Conservation (phyloP, 2,329 filamentous ascomycete genomes). For the Talaromyces pinophilus region DNA sequence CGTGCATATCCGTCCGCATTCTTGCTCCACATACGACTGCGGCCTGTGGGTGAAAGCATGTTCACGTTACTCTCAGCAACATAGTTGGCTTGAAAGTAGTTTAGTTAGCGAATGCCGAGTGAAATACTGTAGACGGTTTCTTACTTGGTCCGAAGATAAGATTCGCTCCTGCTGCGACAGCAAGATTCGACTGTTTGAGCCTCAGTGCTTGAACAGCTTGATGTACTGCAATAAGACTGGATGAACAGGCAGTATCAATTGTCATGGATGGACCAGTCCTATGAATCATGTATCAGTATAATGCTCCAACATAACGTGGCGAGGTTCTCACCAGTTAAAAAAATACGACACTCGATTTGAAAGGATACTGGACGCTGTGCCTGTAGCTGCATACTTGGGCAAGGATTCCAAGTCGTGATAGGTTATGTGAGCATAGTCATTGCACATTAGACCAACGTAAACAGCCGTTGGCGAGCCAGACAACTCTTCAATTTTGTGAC, state of each 20-base stretch:
- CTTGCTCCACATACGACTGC: constrained; percentile 53
- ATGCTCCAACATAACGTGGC: not conserved
- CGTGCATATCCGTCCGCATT: constrained; percentile 53
- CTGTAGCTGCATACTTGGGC: constrained; percentile 28
- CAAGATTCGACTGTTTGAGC: constrained; percentile 31
- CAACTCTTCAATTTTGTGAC: constrained; percentile 26
- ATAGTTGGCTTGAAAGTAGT: constrained; percentile 12
- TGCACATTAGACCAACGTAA: constrained; percentile 30
- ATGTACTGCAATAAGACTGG: constrained; percentile 42
- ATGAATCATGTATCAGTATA: not conserved
- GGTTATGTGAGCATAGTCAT: constrained; percentile 30
- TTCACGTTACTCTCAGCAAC: constrained; percentile 30
- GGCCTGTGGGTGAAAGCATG: constrained; percentile 56
- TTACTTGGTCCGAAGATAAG: constrained; percentile 28
- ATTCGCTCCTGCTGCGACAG: constrained; percentile 30
- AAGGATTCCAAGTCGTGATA: constrained; percentile 24
- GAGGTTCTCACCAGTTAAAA: constrained; percentile 35
- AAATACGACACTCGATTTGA: constrained; percentile 46
- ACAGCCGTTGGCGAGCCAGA: constrained; percentile 32
- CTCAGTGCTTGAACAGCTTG: constrained; percentile 36
- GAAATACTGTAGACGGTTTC: not conserved
- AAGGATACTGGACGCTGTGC: constrained; percentile 40
- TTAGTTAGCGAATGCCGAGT: not conserved
- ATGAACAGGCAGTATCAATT: constrained; percentile 52
- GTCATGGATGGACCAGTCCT: constrained; percentile 43